Evolutionary conservation across 495 filamentous ascomycete genomes (phyloP), one percentile per base, ranked within the genome.

Genomic region (Penicillium paxilli): DNA sequence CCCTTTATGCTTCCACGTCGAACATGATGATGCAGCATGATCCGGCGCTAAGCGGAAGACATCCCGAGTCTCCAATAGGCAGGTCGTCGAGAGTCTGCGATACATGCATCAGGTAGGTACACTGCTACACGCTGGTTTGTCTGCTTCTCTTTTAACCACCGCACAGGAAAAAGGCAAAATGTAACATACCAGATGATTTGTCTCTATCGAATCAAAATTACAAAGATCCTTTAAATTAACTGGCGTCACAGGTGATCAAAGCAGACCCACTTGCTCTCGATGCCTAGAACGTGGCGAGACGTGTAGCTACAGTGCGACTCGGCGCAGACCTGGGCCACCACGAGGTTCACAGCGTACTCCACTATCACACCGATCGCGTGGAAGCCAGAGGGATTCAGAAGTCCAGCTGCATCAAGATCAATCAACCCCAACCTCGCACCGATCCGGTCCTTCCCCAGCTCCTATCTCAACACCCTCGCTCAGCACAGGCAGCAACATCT

Each of bases 261-360:
- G 9, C 21, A 47, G 52, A 45, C 62, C 59, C 19, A 51, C 48
- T 23, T 65, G 62, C 49, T 59, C 58, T 49, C 62, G 59, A n/a
- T 65, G 62, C 47, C 54, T 45, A 38, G 52, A 59, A 32, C 55
- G 22, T 28, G 62, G 58, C 7, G 20, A 57, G n/a, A 49, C 33
- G 5, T 62, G 59, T 54, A 54, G 30, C 28, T 62, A 58, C 28
- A 30, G 51, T 5, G 23, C 47, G 17, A 28, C n/a, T n/a, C 40
- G 30, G 35, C 54, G 54, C 1, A 62, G 49, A 20, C 54, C 49
- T 12, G 59, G 59, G 19, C 59, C 59, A 11, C 38, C 35, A 3
- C 44, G 54, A 33, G 58, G 58, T 28, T 38, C 25, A 28, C 53
- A 11, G 48, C 20, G 8, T 32, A 44, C 16, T 11, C 3, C 19